Evolutionary conservation across 192 early-diverging fungal genomes (phyloP), one percentile per base, ranked within the genome.

Genomic region (Gryganskiella cystojenkinii): DNA sequence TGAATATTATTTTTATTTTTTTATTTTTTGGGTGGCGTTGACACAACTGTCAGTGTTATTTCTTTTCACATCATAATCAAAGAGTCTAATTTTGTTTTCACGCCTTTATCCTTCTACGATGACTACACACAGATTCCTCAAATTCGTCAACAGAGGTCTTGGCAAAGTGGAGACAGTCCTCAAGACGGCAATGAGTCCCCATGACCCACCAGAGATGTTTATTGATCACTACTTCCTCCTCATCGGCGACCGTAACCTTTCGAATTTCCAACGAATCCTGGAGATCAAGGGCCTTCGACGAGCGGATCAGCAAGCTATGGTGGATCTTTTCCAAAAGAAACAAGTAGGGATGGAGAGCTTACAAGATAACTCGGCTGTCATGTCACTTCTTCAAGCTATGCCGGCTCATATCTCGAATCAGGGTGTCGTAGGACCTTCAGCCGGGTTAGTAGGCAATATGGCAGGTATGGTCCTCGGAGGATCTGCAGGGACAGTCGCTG

Each of bases 171-270:
- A 98, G 75, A 88, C 94, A 24, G 83, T 98, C 25, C 85, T 99
- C 20, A 99, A 99, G 80, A 91, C 93, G 6, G 85, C 95, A 15
- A 83, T 99, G 86, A 89, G 92, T 15, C 92, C 96, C 1, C 84
- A 80, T 56, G 95, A 96, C 24, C 96, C 96, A 0, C 62, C 85
- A 13, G 92, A 94, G 3, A 93, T 89, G 30, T 90, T 97, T 66
- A 88, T 97, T 6, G 93, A 93, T 60, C 94, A 94, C 43, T 98
- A 96, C 70, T 67, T 96, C n/a, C 81, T 97, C 43, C 82, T 99
- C 13, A 95, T 94, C 60, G 87, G 87, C 0, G 93, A 93, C 25
- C 84, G 83, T 6, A 89, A 91, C 47, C 57, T 88, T 7, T 82
- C 71, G 9, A 89, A 85, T 22, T 96, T 98, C 52, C 90, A 92